These are phyloP conservation scores for Tylopilus sp. DNA, from an alignment of 1,284 basidiomycete species.

Conservation along the genomic window DNA sequence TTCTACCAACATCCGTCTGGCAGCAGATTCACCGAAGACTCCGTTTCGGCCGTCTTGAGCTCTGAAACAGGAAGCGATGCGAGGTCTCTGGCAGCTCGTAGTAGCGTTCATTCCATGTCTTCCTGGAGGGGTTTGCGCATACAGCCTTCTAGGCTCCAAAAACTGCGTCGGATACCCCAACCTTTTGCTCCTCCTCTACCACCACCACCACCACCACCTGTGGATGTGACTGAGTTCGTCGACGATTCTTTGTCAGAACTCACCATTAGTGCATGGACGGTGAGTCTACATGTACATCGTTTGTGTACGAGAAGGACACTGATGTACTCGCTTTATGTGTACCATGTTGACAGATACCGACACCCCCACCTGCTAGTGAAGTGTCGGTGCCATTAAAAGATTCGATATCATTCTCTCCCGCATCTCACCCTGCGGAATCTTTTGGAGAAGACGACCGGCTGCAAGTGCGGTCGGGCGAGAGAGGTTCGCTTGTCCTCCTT, in stretches of 20 bases:
- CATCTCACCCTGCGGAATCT: conserved; percentile 25
- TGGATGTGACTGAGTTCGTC: neutral
- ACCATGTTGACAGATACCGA: conserved; percentile 5
- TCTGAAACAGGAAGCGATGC: conserved; percentile 24
- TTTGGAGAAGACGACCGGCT: conserved; percentile 31
- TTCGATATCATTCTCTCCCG: conserved; percentile 26
- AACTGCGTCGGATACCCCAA: conserved; percentile 12
- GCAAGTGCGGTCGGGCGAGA: conserved; percentile 20
- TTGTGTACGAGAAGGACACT: neutral
- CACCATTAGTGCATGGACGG: conserved; percentile 15
- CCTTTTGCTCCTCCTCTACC: neutral
- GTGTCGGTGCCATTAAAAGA: neutral
- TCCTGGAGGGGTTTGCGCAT: conserved; percentile 3
- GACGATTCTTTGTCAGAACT: conserved; percentile 11
- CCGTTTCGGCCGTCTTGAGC: conserved; percentile 25
- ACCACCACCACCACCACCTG: neutral
- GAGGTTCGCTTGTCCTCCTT: conserved; percentile 21
- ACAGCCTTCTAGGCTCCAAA: conserved; percentile 18
- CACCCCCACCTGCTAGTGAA: neutral
- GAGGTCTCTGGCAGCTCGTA: conserved; percentile 1
- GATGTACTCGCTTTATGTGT: neutral
- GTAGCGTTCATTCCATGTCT: conserved; percentile 4
- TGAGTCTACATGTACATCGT: conserved; percentile 4
- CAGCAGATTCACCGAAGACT: conserved; percentile 31
- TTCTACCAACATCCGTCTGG: conserved; percentile 23